phyloP scores from a whole-genome alignment of 306 rosid genomes.

The Hippophae tibetana region DNA sequence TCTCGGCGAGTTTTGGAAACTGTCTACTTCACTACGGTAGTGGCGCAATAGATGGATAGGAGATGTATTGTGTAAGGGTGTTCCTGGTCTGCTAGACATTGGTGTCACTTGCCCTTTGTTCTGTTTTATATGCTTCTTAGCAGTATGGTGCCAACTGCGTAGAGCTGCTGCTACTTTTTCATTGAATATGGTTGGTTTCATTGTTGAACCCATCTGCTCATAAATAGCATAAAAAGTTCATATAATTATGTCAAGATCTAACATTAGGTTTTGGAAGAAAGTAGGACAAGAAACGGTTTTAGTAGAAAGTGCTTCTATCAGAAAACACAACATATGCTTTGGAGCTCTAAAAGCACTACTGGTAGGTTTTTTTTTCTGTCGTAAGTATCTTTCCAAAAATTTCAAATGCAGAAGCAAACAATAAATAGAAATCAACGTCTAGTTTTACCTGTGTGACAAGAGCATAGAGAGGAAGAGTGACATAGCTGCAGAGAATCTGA shows the following conservation, averaged over 20 bases:
- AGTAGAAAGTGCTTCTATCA: background rate
- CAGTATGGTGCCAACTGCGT: constrained; percentile 53
- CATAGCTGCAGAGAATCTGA: constrained; percentile 79
- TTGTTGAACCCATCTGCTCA: constrained; percentile 70
- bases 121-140: constrained; percentile 40
- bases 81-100: constrained; percentile 29
- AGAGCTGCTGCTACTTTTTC: constrained; percentile 59
- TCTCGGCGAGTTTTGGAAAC: constrained; percentile 27
- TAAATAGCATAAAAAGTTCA: too few relatives aligned
- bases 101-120: constrained; percentile 21
- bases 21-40: constrained; percentile 20
- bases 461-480: constrained; percentile 83
- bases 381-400: background rate
- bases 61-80: constrained; percentile 38
- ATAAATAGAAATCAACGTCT: background rate
- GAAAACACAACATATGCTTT: background rate
- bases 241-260: too few relatives aligned
- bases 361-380: background rate
- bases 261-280: background rate
- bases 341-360: background rate
- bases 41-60: constrained; percentile 47
- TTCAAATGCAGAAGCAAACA: background rate
- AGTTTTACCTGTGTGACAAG: constrained; percentile 65
- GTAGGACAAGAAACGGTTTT: too few relatives aligned
- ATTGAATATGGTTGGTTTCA: constrained; percentile 68